These are phyloP conservation scores for Crinitomyces ghanaensis DNA, from an alignment of 805 yeast species.

Conservation along the genomic window DNA sequence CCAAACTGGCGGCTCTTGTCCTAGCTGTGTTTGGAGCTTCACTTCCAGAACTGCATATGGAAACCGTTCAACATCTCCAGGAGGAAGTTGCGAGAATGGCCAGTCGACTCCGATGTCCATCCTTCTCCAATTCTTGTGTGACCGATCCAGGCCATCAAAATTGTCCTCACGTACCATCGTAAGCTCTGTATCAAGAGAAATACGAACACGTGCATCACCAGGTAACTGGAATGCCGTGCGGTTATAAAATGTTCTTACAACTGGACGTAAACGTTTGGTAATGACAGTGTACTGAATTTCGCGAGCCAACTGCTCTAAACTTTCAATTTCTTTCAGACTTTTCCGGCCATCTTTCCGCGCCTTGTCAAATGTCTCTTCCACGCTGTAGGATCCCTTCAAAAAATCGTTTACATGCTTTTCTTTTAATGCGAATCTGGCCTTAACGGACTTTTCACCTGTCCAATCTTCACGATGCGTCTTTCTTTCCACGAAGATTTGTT, in stretches of 20 bases:
- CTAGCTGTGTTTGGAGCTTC: constrained; percentile 92
- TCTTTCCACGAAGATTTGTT: constrained; percentile 88
- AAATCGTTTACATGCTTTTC: constrained; percentile 85
- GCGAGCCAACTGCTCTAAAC: constrained; percentile 79
- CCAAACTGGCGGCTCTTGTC: constrained; percentile 99
- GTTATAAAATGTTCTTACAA: constrained; percentile 89
- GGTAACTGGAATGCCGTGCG: constrained; percentile 99
- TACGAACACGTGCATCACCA: constrained; percentile 98
- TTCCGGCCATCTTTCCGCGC: constrained; percentile 89
- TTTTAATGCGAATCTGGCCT: constrained; percentile 87
- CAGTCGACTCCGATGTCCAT: constrained; percentile 96
- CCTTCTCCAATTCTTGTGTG: constrained; percentile 93
- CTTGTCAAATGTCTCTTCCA: constrained; percentile 81
- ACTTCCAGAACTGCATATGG: constrained; percentile 98
- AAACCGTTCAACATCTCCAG: constrained; percentile 78
- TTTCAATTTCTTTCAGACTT: constrained; percentile 75
- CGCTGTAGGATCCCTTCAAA: constrained; percentile 73
- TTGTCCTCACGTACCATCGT: constrained; percentile 97
- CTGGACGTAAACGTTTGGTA: constrained; percentile 80
- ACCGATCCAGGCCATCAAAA: constrained; percentile 85
- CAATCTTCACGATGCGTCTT: constrained; percentile 98
- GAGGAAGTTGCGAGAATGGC: constrained; percentile 82
- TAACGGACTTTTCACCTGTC: constrained; percentile 99
- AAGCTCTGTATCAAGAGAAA: constrained; percentile 92
- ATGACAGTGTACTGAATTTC: constrained; percentile 88